phyloP scores from a whole-genome alignment of 2,329 filamentous ascomycete species.

The Diplodia intermedia region DNA sequence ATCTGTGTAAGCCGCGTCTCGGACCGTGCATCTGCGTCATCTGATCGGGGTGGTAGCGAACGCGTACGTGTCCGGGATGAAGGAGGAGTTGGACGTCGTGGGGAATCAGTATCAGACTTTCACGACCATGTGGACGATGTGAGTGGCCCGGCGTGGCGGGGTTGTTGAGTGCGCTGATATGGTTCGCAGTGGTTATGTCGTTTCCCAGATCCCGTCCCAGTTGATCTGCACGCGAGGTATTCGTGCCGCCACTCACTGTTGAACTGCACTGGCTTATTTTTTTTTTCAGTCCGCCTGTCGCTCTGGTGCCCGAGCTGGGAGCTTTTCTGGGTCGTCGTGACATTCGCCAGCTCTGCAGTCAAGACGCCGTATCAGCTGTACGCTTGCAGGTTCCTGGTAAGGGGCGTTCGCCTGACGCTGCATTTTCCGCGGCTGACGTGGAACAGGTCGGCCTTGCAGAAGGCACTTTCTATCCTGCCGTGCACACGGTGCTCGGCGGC shows the following conservation, averaged over 20 bases:
- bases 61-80: conserved; percentile 51
- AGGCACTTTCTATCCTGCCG: conserved; percentile 21
- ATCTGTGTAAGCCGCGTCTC: neutral
- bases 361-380: conserved; percentile 23
- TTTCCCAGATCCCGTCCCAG: conserved; percentile 16
- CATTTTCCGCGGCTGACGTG: neutral
- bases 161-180: neutral
- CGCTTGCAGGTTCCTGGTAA: conserved; percentile 20
- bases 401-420: no score
- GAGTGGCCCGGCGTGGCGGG: neutral
- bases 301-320: conserved; percentile 22
- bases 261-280: neutral
- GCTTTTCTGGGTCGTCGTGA: conserved; percentile 26
- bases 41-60: conserved; percentile 44
- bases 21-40: accelerated
- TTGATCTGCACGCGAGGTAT: conserved; percentile 17
- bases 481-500: conserved; percentile 25
- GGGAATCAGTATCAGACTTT: conserved; percentile 63
- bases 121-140: conserved; percentile 29
- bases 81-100: conserved; percentile 43
- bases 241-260: neutral
- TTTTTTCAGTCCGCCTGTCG: conserved; percentile 1
- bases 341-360: conserved; percentile 11
- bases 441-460: conserved; percentile 12
- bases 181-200: conserved; percentile 1